Percentiles rank a stretch among this genome's conserved stretches.
These are phyloP conservation scores for Diaporthe capsici DNA, from an alignment of 2,329 filamentous ascomycete genomes.

Conservation along the genomic window DNA sequence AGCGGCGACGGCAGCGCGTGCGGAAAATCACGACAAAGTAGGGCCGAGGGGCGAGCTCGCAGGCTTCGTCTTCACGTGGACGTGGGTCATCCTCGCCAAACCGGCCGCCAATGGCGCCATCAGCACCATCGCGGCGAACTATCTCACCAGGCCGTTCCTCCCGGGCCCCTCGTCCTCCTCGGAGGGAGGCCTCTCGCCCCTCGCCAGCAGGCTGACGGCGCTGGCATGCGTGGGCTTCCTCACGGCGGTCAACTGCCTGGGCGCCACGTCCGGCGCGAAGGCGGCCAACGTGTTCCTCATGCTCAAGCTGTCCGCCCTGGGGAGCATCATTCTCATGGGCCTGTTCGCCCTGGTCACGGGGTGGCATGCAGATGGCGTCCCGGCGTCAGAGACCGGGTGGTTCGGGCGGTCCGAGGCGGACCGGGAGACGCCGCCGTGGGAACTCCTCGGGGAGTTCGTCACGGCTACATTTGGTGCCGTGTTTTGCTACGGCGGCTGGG, in stretches of 20 bases:
- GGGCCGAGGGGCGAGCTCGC: constrained; percentile 49
- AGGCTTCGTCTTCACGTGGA: constrained; percentile 60
- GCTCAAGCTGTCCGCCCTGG: constrained; percentile 49
- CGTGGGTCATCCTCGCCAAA: constrained; percentile 59
- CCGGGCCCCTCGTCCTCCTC: constrained; percentile 41
- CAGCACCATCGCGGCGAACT: constrained; percentile 59
- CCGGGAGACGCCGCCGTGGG: constrained; percentile 48
- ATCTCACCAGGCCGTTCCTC: constrained; percentile 52
- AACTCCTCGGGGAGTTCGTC: constrained; percentile 55
- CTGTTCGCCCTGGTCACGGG: constrained; percentile 45
- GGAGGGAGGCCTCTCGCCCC: constrained; percentile 40
- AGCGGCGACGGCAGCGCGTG: background rate
- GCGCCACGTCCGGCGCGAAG: constrained; percentile 55
- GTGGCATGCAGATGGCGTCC: constrained; percentile 54
- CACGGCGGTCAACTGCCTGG: constrained; percentile 59
- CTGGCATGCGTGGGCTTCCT: constrained; percentile 54
- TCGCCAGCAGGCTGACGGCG: constrained; percentile 55
- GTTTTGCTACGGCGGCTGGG: constrained; percentile 61
- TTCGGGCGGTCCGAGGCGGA: constrained; percentile 43
- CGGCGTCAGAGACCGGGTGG: constrained; percentile 53
- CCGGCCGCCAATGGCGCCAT: constrained; percentile 61
- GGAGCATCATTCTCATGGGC: constrained; percentile 46
- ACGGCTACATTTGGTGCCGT: constrained; percentile 58
- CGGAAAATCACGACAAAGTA: background rate
- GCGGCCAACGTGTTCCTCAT: constrained; percentile 58